phyloP scores from a whole-genome alignment of 306 rosid genomes.

The Crataegus laevigata region DNA sequence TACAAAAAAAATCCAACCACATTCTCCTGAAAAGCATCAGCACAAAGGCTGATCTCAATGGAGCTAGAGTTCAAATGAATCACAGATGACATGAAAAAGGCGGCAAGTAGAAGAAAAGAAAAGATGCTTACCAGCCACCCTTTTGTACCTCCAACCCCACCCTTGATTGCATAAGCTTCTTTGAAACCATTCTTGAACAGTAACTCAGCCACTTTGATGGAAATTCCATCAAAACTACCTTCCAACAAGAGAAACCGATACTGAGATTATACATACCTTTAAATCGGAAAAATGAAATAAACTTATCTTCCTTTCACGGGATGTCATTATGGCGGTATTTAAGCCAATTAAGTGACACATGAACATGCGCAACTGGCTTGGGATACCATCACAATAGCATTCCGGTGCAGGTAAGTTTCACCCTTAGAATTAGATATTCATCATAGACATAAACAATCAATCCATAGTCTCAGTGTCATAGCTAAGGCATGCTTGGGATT shows the following conservation, averaged over 20 bases:
- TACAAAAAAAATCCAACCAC: background rate
- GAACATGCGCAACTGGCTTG: background rate
- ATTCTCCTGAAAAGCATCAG: background rate
- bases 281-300: slow-evolving; percentile 3
- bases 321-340: background rate
- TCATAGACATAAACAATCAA: background rate
- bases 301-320: background rate
- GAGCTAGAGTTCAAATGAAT: background rate
- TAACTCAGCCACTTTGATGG: slow-evolving; percentile 80
- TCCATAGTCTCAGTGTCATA: background rate
- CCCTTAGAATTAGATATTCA: background rate
- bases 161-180: slow-evolving; percentile 82
- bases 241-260: slow-evolving; percentile 48
- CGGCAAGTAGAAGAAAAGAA: background rate
- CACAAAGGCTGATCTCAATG: background rate
- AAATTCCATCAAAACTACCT: slow-evolving; percentile 94
- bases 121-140: slow-evolving; percentile 79
- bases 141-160: slow-evolving; percentile 73
- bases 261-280: slow-evolving; percentile 12
- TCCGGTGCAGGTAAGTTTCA: background rate
- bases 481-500: background rate
- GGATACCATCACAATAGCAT: background rate
- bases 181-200: slow-evolving; percentile 86
- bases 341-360: background rate
- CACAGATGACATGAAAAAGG: background rate